A percentile compares a stretch with the other conserved stretches of the same genome.
phyloP scores from a whole-genome alignment of 805 yeast genomes.

The Cephaloascus albidus region DNA sequence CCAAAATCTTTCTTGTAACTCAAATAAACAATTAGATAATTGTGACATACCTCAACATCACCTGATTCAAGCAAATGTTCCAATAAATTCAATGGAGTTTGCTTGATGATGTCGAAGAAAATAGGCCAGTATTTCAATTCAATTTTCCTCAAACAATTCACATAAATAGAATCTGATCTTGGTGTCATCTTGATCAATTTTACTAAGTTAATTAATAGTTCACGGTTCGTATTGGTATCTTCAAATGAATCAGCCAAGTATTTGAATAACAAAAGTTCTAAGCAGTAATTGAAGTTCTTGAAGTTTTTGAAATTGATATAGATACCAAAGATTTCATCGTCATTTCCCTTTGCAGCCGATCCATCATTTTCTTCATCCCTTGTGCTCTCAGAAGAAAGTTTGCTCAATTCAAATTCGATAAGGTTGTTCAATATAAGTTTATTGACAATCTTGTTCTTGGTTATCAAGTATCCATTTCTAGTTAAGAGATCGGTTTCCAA shows the following conservation, averaged over 20 bases:
- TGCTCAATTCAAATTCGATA: constrained; percentile 34
- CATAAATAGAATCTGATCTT: constrained; percentile 23
- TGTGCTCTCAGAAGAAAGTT: not conserved
- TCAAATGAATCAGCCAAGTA: constrained; percentile 9
- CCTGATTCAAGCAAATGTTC: constrained; percentile 25
- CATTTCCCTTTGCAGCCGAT: constrained; percentile 10
- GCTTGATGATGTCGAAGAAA: constrained; percentile 31
- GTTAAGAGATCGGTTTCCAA: constrained; percentile 23
- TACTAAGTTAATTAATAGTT: constrained; percentile 16
- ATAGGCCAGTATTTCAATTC: constrained; percentile 41
- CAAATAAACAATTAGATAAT: constrained; percentile 41
- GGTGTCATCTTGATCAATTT: constrained; percentile 21
- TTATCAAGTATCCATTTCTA: constrained; percentile 16
- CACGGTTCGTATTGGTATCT: constrained; percentile 4
- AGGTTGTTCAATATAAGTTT: constrained; percentile 35
- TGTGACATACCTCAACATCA: constrained; percentile 40
- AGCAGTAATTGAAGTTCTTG: constrained; percentile 35
- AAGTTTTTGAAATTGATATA: constrained; percentile 27
- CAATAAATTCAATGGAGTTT: constrained; percentile 37
- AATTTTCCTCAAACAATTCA: constrained; percentile 44
- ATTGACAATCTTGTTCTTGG: constrained; percentile 23
- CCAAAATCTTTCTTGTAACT: constrained; percentile 31
- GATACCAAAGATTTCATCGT: constrained; percentile 15
- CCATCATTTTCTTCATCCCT: not conserved
- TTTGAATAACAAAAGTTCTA: constrained; percentile 38